Conservation (phyloP, 2,329 filamentous ascomycete species). For the Xylaria hypoxylon region DNA sequence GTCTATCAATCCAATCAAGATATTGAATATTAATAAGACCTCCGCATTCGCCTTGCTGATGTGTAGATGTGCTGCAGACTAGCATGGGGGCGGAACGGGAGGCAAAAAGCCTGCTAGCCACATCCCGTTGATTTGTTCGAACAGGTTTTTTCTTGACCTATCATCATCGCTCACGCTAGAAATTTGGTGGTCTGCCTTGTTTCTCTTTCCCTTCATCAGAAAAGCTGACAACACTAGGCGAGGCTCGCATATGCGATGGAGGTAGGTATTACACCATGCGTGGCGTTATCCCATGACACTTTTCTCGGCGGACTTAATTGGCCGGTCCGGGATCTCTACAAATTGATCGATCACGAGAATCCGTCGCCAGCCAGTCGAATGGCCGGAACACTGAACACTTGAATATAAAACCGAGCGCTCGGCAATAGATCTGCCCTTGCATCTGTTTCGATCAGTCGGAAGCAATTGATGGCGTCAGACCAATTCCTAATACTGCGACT, state of each 20-base stretch:
- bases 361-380: neutral
- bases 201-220: neutral
- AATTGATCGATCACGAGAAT: constrained; percentile 15
- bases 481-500: constrained; percentile 3
- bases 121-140: constrained; percentile 4
- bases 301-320: constrained; percentile 7
- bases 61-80: neutral
- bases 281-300: constrained; percentile 15
- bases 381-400: neutral
- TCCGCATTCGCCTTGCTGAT: constrained; percentile 8
- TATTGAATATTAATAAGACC: constrained; percentile 1
- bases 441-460: neutral
- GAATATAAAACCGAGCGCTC: constrained; percentile 7
- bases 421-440: constrained; percentile 11
- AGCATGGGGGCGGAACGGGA: constrained; percentile 2
- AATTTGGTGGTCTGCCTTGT: constrained; percentile 4
- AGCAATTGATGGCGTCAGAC: constrained; percentile 29
- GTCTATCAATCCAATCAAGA: constrained; percentile 15
- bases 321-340: neutral
- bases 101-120: neutral
- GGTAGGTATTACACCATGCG: constrained; percentile 16
- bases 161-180: neutral
- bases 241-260: constrained; percentile 25
- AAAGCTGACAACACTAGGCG: constrained; percentile 14
- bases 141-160: neutral